phyloP scores from a whole-genome alignment of 768 basidiomycete species.

The Scleroderma bovista region DNA sequence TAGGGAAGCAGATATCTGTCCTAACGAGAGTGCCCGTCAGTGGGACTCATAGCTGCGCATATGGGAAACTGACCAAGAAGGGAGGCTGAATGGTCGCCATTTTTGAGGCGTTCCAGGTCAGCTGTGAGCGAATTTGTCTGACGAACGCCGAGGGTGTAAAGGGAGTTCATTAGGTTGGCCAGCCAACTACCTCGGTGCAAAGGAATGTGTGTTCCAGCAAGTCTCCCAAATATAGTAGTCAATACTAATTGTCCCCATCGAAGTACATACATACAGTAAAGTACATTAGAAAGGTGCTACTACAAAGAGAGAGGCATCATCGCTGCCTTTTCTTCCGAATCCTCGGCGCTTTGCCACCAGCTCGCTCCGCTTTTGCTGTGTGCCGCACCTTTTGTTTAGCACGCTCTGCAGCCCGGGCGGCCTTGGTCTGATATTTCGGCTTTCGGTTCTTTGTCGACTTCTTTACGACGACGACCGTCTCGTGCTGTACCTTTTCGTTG shows the following conservation, averaged over 20 bases:
- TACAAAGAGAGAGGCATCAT: no score
- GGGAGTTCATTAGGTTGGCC: slow-evolving; percentile 72
- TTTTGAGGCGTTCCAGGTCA: slow-evolving; percentile 78
- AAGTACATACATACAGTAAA: no score
- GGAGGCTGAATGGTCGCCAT: slow-evolving; percentile 76
- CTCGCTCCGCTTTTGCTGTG: slow-evolving; percentile 66
- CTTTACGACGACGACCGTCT: background rate
- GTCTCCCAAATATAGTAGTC: background rate
- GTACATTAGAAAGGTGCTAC: no score
- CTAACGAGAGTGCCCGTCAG: slow-evolving; percentile 41
- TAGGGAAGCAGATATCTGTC: slow-evolving; percentile 97
- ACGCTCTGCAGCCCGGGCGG: slow-evolving; percentile 54
- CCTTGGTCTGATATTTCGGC: slow-evolving; percentile 66
- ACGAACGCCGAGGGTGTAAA: slow-evolving; percentile 89
- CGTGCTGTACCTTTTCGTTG: slow-evolving; percentile 8
- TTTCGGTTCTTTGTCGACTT: slow-evolving; percentile 25
- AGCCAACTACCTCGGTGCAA: background rate
- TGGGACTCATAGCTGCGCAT: background rate
- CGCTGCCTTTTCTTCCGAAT: slow-evolving; percentile 21
- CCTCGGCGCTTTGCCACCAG: slow-evolving; percentile 54
- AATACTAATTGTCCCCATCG: no score
- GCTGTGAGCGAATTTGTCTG: slow-evolving; percentile 86
- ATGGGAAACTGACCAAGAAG: slow-evolving; percentile 60
- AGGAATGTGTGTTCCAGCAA: no score
- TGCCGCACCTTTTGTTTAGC: slow-evolving; percentile 59